Base-by-base conservation (phyloP, 2,329 filamentous ascomycete genomes). In the Colletotrichum neosansevieriae region DNA sequence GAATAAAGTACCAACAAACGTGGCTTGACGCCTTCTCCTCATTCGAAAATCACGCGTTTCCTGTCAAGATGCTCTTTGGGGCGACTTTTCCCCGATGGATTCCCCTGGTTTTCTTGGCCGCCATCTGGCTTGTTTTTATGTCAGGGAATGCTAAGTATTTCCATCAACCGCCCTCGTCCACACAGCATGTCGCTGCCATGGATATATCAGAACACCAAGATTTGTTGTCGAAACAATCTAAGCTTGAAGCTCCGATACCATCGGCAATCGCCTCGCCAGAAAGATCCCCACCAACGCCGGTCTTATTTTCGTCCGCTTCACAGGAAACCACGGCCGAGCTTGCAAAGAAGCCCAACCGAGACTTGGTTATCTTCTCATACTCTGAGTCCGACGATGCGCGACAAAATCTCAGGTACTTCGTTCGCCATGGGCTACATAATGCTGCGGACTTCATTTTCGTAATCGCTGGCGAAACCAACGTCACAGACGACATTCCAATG, bases 391-490 rank as follows among this genome's bases (percentile, higher is more conserved):
- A 54, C 5, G 32, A 21, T 10, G 32, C 50, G n/a, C 32, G 50
- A 12, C 29, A 54, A 49, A 80, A 80, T 72, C 67, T 80, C 10
- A 49, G 71, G 15, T 80, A 76, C 70, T 80, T 80, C 70, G 62
- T 80, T 9, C 54, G 70, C 34, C 74, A 80, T 58, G 79, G 77
- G 44, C 71, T 81, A 3, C 77, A 80, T 69, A 72, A 57, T 21
- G 74, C 71, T 0, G 79, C 78, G 47, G 79, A 80, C 71, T 80
- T 80, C 67, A 71, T 80, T 69, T 80, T 80, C 71, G 76, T 80
- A 64, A 71, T 80, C 60, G 78, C 79, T 61, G 79, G 79, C 45
- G 68, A 73, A 32, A 75, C 75, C 42, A 71, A 76, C 58, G 72
- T 71, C 3, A 58, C 67, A 51, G 19, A 50, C 2, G 59, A 74